Percentiles rank a stretch among this genome's conserved stretches.
Conservation (phyloP, 805 yeast species). For the Teunomyces atbi region DNA sequence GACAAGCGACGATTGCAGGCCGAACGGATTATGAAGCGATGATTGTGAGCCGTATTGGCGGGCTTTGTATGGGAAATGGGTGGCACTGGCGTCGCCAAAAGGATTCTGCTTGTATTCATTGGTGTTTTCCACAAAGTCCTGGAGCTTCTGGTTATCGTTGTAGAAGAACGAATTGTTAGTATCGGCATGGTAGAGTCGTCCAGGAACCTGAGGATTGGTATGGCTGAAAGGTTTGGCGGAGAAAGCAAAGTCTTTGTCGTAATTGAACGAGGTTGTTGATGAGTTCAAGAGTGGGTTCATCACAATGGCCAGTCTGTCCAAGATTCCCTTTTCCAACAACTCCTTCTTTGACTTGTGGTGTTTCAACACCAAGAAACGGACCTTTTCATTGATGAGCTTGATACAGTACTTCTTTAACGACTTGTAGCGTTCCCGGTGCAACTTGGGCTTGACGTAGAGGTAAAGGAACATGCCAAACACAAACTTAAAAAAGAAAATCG, state of each 20-base stretch:
- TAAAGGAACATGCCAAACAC: constrained; percentile 52
- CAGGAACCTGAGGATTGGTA: neutral
- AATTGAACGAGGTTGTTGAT: constrained; percentile 13
- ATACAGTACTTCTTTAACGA: constrained; percentile 63
- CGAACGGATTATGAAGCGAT: neutral
- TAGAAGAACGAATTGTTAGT: constrained; percentile 4
- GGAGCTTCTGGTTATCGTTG: constrained; percentile 18
- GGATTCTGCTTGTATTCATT: constrained; percentile 11
- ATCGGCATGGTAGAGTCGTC: neutral
- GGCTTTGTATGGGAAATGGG: neutral
- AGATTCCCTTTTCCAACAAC: constrained; percentile 29
- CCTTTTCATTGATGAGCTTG: constrained; percentile 53
- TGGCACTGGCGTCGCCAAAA: constrained; percentile 8
- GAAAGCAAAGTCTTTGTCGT: constrained; percentile 5
- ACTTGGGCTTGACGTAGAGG: constrained; percentile 49
- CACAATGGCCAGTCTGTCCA: constrained; percentile 22
- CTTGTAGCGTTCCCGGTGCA: constrained; percentile 35
- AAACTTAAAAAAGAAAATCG: constrained; percentile 59
- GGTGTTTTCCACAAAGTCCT: constrained; percentile 5
- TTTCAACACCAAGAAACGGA: constrained; percentile 49
- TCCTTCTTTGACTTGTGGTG: constrained; percentile 37
- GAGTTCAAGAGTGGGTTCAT: constrained; percentile 27
- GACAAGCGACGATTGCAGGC: neutral
- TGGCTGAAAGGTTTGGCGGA: constrained; percentile 5
- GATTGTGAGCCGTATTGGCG: neutral